Conservation (phyloP, 805 yeast species). For the Zygoascus tannicola region DNA sequence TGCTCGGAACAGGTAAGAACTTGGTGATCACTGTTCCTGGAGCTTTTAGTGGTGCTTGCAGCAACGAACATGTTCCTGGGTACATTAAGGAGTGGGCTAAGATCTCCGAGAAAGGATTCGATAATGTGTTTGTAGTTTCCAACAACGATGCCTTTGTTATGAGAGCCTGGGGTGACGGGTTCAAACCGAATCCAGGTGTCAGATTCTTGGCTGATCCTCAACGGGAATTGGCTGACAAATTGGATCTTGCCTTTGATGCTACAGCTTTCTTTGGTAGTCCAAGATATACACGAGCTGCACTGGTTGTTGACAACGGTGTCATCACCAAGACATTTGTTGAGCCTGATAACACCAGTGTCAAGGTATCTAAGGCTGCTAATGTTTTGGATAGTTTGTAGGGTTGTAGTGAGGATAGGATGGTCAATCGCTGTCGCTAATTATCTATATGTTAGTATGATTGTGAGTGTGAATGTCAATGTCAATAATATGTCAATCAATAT, state of each 20-base stretch:
- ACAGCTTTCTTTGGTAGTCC: conserved; percentile 63
- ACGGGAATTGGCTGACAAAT: conserved; percentile 57
- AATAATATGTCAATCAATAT: too few relatives aligned
- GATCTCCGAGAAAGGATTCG: conserved; percentile 58
- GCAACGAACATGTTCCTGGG: conserved; percentile 67
- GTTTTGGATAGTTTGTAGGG: too few relatives aligned
- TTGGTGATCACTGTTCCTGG: conserved; percentile 59
- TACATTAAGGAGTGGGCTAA: conserved; percentile 43
- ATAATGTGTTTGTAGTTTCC: conserved; percentile 54
- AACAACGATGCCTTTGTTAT: conserved; percentile 85
- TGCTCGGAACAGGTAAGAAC: conserved; percentile 35
- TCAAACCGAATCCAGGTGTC: conserved; percentile 28
- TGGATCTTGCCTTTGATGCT: conserved; percentile 70
- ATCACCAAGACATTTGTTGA: conserved; percentile 62
- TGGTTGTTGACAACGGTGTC: conserved; percentile 64
- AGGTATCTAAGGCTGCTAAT: conserved; percentile 24
- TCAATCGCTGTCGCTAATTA: too few relatives aligned
- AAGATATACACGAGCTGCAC: conserved; percentile 68
- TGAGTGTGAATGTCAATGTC: too few relatives aligned
- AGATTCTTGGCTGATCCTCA: conserved; percentile 71
- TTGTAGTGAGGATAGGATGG: too few relatives aligned
- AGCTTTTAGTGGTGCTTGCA: conserved; percentile 76
- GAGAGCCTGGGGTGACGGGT: conserved; percentile 60
- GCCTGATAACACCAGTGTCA: conserved; percentile 70
- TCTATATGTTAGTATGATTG: too few relatives aligned